Evolutionary conservation across 345 rosid genomes (phyloP).

Genomic region (Citropsis articulata): DNA sequence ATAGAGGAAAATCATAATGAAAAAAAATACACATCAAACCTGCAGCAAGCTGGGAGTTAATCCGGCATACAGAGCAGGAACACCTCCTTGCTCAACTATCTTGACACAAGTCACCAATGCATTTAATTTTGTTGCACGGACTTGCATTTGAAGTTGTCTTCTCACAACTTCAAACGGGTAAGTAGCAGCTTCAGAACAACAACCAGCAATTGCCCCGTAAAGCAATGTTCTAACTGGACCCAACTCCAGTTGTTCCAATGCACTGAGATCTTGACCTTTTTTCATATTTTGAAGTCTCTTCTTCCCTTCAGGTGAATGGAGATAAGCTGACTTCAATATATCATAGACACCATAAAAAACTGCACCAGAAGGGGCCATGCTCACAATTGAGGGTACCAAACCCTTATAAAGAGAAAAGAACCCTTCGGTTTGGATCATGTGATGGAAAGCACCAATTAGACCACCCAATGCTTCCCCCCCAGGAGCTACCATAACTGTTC

Average conservation of each 20-base stretch:
- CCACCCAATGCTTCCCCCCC: slow-evolving; percentile 96
- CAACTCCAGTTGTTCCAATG: slow-evolving; percentile 69
- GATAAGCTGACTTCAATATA: slow-evolving; percentile 75
- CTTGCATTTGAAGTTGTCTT: slow-evolving; percentile 91
- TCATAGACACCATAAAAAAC: slow-evolving; percentile 93
- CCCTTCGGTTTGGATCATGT: slow-evolving; percentile 81
- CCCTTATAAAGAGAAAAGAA: slow-evolving; percentile 92
- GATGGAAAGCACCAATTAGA: slow-evolving; percentile 64
- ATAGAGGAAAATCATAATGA: not conserved
- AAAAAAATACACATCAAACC: slow-evolving; percentile 37
- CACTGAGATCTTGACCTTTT: slow-evolving; percentile 64
- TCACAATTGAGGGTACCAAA: slow-evolving; percentile 63
- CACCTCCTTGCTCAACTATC: slow-evolving; percentile 77
- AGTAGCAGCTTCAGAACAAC: slow-evolving; percentile 88
- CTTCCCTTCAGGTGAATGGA: slow-evolving; percentile 73
- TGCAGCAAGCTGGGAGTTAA: slow-evolving; percentile 85
- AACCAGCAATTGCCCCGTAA: slow-evolving; percentile 86
- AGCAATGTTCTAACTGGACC: slow-evolving; percentile 77
- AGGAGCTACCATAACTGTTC: slow-evolving; percentile 85
- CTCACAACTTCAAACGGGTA: slow-evolving; percentile 96
- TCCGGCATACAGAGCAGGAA: slow-evolving; percentile 85
- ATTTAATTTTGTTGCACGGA: slow-evolving; percentile 50
- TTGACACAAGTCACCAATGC: slow-evolving; percentile 62
- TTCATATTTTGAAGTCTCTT: slow-evolving; percentile 67
- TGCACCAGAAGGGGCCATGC: slow-evolving; percentile 94